Evolutionary conservation across 73 alveolate species (phyloP).

Genomic region (Blepharisma stoltei): DNA sequence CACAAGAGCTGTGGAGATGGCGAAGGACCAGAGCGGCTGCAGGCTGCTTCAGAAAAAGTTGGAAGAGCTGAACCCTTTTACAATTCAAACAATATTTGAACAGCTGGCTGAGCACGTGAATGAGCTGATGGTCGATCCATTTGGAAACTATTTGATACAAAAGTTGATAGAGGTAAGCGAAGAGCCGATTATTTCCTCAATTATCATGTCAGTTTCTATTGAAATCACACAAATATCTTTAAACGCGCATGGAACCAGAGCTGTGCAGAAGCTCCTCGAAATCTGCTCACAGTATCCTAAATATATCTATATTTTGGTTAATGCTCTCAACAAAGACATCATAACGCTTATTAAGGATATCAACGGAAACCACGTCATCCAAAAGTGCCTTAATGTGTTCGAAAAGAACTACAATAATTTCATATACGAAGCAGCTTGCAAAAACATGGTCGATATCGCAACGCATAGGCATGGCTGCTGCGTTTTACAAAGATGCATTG

Average conservation of each 20-base stretch:
- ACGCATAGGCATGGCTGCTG: conserved; percentile 84
- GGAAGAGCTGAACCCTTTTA: too few relatives aligned
- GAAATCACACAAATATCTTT: conserved; percentile 32
- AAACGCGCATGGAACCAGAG: conserved; percentile 77
- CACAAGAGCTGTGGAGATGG: too few relatives aligned
- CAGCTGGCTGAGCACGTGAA: too few relatives aligned
- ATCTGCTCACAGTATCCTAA: conserved; percentile 29
- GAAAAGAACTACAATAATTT: conserved; percentile 39
- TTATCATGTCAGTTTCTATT: too few relatives aligned
- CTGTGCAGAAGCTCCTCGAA: conserved; percentile 56
- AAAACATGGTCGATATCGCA: conserved; percentile 53
- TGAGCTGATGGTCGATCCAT: conserved; percentile 58
- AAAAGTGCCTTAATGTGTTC: conserved; percentile 45
- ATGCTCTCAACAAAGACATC: conserved; percentile 40
- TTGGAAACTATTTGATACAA: conserved; percentile 80
- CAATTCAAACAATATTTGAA: too few relatives aligned
- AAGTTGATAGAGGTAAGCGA: conserved; percentile 33
- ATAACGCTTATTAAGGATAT: conserved; percentile 54
- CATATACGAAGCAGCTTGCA: conserved; percentile 58
- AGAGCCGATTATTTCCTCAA: too few relatives aligned
- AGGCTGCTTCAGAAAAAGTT: too few relatives aligned
- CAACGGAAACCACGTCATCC: conserved; percentile 76
- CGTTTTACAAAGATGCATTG: conserved; percentile 71
- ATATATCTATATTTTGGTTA: conserved; percentile 38
- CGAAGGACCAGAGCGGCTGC: too few relatives aligned